A percentile compares a stretch with the other conserved stretches of the same genome.
These are phyloP conservation scores for Neurospora sp. DNA, from an alignment of 495 filamentous ascomycete species.

Conservation along the genomic window DNA sequence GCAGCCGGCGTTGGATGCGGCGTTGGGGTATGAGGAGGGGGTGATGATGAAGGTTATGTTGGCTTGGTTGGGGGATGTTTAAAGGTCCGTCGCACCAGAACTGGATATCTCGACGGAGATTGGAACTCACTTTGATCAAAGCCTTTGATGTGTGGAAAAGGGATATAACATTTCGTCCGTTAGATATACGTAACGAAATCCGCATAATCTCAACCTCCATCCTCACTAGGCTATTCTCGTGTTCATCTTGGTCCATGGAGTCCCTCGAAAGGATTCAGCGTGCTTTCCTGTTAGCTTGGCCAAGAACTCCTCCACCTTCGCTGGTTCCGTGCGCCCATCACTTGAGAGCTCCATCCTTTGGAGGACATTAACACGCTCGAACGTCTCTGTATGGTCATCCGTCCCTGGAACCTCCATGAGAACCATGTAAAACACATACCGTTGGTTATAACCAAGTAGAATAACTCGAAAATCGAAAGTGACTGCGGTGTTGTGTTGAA, in stretches of 20 bases:
- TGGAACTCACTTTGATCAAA: too few species aligned
- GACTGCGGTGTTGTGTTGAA: too few species aligned
- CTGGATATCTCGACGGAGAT: too few species aligned
- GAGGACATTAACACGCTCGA: neutral
- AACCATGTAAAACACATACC: neutral
- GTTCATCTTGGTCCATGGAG: neutral
- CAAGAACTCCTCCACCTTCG: neutral
- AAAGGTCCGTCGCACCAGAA: neutral
- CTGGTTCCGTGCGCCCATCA: too few species aligned
- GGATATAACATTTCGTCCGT: too few species aligned
- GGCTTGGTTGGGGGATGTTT: conserved; percentile 7
- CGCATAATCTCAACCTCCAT: too few species aligned
- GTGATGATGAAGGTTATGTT: conserved; percentile 4
- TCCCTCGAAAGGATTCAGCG: neutral
- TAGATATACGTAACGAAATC: too few species aligned
- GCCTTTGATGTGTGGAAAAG: too few species aligned
- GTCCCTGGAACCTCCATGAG: neutral
- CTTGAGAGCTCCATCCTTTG: too few species aligned
- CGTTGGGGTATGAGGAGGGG: conserved; percentile 9
- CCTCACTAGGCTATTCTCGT: neutral
- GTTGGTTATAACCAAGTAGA: rapidly evolving
- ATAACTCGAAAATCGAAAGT: neutral
- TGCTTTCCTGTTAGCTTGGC: neutral
- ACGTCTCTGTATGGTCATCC: neutral
- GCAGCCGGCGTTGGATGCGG: conserved; percentile 10